Evolutionary conservation across 2,329 filamentous ascomycete species (phyloP), one percentile per base, ranked within the genome.

Genomic region (Beauveria caledonica): DNA sequence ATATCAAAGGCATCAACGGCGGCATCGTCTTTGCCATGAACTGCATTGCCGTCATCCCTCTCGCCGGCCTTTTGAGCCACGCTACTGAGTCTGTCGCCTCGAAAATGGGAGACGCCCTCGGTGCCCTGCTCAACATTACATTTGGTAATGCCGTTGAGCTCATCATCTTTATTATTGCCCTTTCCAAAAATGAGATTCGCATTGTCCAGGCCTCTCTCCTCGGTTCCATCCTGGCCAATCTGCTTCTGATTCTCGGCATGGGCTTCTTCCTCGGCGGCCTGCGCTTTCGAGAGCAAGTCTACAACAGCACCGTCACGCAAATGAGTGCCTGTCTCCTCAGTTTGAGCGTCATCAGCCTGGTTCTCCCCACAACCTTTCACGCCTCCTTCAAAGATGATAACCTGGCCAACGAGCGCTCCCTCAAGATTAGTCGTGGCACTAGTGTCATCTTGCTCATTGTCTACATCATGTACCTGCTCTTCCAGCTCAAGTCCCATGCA

Each of bases 251-350:
- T 69, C 76, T 97, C 66, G 92, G 92, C 68, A 96, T 96, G 91
- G 86, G 87, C 61, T 96, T 97, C 73, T 82, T 96, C 57, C 76
- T 95, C 25, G 92, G 92, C 69, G 92, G 92, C 64, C 77, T 96
- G 59, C 86, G 91, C 64, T 96, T 86, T 73, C 87, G 89, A 71
- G 92, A 97, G 77, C 92, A 96, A 78, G 87, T 97, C 64, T 97
- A 96, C 76, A 97, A 96, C 76, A 94, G 86, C 74, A 96, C 90
- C 23, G 90, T 96, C 62, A 96, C 92, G 1, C 92, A 97, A 72
- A 96, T 96, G 90, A 96, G 91, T 71, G 92, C 92, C 56, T 96
- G 91, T 76, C 80, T 97, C 67, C 83, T 97, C 66, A 95, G 90
- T 78, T 74, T 96, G 73, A 92, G 89, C 69, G 92, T 96, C 63